Evolutionary conservation across 106 monocot genomes (phyloP).

Genomic region (Platanthera guangdongensis): DNA sequence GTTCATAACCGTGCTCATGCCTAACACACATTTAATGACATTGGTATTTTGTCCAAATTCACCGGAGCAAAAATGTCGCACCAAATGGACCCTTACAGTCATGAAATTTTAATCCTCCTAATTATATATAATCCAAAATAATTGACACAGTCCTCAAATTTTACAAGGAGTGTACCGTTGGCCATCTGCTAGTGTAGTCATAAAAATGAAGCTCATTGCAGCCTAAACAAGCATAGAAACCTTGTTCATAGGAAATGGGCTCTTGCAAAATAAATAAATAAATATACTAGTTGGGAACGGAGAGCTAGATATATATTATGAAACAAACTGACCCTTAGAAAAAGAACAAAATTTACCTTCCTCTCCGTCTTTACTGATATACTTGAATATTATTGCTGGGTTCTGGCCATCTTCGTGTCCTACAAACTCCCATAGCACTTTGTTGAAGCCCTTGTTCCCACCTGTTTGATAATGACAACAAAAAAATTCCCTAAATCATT

Average conservation of each 20-base stretch:
- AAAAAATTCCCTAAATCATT: background rate
- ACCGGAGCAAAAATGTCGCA: no score
- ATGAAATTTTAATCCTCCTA: no score
- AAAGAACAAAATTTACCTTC: constrained; percentile 37
- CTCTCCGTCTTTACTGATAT: constrained; percentile 65
- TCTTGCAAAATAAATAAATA: no score
- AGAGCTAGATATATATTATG: no score
- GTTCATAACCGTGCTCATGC: no score
- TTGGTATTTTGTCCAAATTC: no score
- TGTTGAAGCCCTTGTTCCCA: constrained; percentile 61
- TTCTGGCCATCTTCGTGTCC: constrained; percentile 33
- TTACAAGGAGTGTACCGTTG: background rate
- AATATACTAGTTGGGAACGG: no score
- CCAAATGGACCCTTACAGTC: no score
- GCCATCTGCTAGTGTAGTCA: background rate
- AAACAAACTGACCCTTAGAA: no score
- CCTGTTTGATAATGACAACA: constrained; percentile 17
- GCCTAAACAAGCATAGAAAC: background rate
- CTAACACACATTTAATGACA: no score
- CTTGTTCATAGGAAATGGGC: background rate
- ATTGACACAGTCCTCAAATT: no score
- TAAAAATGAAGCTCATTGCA: background rate
- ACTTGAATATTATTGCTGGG: constrained; percentile 59
- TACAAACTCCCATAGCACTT: constrained; percentile 61
- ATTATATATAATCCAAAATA: no score